Evolutionary conservation across 768 basidiomycete species (phyloP).

Genomic region (Tricholoma hemisulphureum): DNA sequence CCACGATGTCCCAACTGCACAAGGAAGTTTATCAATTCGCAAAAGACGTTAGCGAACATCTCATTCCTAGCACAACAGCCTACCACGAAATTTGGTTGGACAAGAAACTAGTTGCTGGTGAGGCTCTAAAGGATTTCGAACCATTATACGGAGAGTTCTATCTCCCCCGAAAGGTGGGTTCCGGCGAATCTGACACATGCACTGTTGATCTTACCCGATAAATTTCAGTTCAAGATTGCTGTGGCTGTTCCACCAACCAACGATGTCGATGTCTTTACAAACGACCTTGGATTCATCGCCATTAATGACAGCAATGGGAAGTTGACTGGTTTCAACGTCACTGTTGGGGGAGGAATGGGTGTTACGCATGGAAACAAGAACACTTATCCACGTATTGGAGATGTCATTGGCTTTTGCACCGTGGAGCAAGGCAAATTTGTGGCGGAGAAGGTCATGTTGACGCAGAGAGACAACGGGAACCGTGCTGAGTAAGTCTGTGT

Average conservation of each 20-base stretch:
- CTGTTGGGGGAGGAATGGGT: slow-evolving; percentile 97
- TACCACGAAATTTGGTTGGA: slow-evolving; percentile 99
- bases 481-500: slow-evolving; percentile 72
- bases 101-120: slow-evolving; percentile 93
- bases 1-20: slow-evolving; percentile 85
- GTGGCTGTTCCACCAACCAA: slow-evolving; percentile 96
- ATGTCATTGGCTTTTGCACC: slow-evolving; percentile 91
- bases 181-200: neutral
- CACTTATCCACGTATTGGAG: slow-evolving; percentile 90
- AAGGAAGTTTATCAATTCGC: slow-evolving; percentile 80
- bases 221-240: slow-evolving; percentile 87
- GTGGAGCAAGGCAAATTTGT: slow-evolving; percentile 80
- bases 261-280: slow-evolving; percentile 93
- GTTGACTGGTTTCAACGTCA: slow-evolving; percentile 90
- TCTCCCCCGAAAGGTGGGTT: slow-evolving; percentile 84
- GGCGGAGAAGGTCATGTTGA: slow-evolving; percentile 91
- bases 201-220: slow-evolving; percentile 4
- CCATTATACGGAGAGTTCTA: slow-evolving; percentile 98
- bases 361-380: slow-evolving; percentile 99
- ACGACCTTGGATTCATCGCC: slow-evolving; percentile 96
- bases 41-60: slow-evolving; percentile 77
- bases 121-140: slow-evolving; percentile 91
- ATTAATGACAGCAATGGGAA: slow-evolving; percentile 76
- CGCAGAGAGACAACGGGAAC: slow-evolving; percentile 95
- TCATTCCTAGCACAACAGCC: slow-evolving; percentile 87